Conservation (phyloP, 495 filamentous ascomycete species). For the Tuber aestivum region DNA sequence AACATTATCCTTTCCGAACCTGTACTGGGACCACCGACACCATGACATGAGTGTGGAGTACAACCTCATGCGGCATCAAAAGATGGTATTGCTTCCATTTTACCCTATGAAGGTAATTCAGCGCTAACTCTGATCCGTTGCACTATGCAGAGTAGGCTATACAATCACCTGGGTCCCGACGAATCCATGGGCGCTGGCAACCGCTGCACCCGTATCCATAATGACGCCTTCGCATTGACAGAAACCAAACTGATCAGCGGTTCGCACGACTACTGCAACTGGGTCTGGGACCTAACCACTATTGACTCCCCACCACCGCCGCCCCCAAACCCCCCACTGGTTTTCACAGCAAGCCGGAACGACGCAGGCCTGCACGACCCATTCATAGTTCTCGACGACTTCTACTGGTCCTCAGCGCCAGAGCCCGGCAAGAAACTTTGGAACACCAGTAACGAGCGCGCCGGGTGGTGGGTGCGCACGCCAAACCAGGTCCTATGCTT, state of each 20-base stretch:
- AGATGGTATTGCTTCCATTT: conserved; percentile 17
- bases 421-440: conserved; percentile 7
- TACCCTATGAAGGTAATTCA: neutral
- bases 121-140: neutral
- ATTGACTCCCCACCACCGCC: neutral
- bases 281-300: conserved; percentile 35
- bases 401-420: conserved; percentile 32
- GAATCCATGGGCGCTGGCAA: conserved; percentile 37
- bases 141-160: conserved; percentile 13
- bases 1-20: conserved; percentile 37
- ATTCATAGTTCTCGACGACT: conserved; percentile 39
- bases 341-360: conserved; percentile 30
- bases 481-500: conserved; percentile 41
- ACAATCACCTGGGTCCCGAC: conserved; percentile 26
- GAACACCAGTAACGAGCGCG: conserved; percentile 38
- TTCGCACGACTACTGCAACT: conserved; percentile 42
- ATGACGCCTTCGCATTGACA: conserved; percentile 33
- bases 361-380: conserved; percentile 36
- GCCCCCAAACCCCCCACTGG: neutral
- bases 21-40: conserved; percentile 42
- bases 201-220: conserved; percentile 37
- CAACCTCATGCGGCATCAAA: conserved; percentile 32
- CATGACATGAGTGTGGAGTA: conserved; percentile 40
- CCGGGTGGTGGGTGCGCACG: conserved; percentile 41
- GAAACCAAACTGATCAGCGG: conserved; percentile 33